phyloP scores from a whole-genome alignment of 495 filamentous ascomycete genomes.

The Aspergillus wentii region DNA sequence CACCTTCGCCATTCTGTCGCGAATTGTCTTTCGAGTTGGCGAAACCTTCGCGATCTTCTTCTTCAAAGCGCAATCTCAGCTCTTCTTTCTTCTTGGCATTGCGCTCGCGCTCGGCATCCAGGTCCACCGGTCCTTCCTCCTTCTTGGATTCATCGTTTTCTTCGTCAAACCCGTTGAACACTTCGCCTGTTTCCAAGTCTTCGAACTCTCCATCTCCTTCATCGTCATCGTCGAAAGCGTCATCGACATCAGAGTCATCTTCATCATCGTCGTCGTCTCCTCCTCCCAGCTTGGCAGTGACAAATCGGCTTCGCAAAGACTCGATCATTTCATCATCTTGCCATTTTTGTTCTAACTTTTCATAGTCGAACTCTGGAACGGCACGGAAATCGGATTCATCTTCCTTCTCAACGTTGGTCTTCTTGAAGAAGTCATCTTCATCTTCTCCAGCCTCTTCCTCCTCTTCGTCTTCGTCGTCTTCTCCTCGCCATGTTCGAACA shows the following conservation, averaged over 20 bases:
- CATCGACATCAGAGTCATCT: constrained; percentile 40
- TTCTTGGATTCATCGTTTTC: constrained; percentile 20
- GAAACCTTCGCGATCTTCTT: constrained; percentile 93
- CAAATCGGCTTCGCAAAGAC: constrained; percentile 65
- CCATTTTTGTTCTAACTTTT: constrained; percentile 80
- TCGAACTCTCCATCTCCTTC: constrained; percentile 90
- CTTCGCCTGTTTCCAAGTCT: constrained; percentile 78
- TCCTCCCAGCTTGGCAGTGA: constrained; percentile 56
- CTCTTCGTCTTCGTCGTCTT: constrained; percentile 29
- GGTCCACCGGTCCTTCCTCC: constrained; percentile 34
- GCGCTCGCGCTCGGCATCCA: constrained; percentile 82
- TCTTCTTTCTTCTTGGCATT: constrained; percentile 94
- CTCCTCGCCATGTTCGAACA: constrained; percentile 72
- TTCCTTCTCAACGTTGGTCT: constrained; percentile 56
- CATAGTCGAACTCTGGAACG: constrained; percentile 76
- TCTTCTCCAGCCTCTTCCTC: constrained; percentile 54
- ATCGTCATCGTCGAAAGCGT: constrained; percentile 50
- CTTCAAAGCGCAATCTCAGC: constrained; percentile 88
- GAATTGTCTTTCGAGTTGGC: constrained; percentile 75
- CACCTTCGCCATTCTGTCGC: constrained; percentile 51
- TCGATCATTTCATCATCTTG: constrained; percentile 72
- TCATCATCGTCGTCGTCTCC: constrained; percentile 37
- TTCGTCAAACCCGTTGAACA: constrained; percentile 36
- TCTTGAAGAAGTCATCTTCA: constrained; percentile 82
- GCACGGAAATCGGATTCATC: constrained; percentile 69